Percentiles rank a stretch among this genome's conserved stretches.
phyloP scores from a whole-genome alignment of 2,329 filamentous ascomycete genomes.

The Chrysosphaeria jannelii region DNA sequence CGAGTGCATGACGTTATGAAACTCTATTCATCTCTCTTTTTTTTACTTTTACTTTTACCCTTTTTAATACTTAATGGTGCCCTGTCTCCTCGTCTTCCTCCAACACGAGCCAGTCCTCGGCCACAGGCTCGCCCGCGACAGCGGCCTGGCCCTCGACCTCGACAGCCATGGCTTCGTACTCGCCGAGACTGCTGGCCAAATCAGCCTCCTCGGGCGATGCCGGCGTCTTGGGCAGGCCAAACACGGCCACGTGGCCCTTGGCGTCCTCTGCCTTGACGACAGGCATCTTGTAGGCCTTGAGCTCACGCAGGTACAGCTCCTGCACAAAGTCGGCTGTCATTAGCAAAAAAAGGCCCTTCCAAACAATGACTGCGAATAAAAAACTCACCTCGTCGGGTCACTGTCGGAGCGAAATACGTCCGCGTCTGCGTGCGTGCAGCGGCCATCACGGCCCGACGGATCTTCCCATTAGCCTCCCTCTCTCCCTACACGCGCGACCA shows the following conservation, averaged over 20 bases:
- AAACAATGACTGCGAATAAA: neutral
- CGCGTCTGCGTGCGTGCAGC: too few relatives aligned
- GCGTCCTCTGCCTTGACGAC: slow-evolving; percentile 62
- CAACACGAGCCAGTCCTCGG: slow-evolving; percentile 58
- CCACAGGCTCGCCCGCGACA: slow-evolving; percentile 24
- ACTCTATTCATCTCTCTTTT: neutral
- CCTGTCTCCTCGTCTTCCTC: slow-evolving; percentile 28
- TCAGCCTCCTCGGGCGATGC: slow-evolving; percentile 79
- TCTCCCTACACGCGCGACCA: too few relatives aligned
- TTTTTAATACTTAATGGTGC: slow-evolving; percentile 9
- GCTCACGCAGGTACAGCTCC: slow-evolving; percentile 87
- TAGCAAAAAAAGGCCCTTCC: too few relatives aligned
- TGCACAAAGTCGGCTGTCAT: slow-evolving; percentile 73
- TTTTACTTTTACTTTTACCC: neutral
- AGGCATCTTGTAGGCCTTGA: slow-evolving; percentile 79
- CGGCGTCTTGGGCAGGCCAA: slow-evolving; percentile 51
- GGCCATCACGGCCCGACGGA: too few relatives aligned
- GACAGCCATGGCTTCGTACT: slow-evolving; percentile 80
- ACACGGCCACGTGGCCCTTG: slow-evolving; percentile 75
- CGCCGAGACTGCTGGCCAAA: slow-evolving; percentile 69
- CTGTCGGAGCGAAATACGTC: slow-evolving; percentile 26
- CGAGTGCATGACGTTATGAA: neutral
- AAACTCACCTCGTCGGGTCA: slow-evolving; percentile 28
- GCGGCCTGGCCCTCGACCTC: slow-evolving; percentile 74
- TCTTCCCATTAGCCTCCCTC: too few relatives aligned